Conservation (phyloP, 2,329 filamentous ascomycete species). For the Exophiala phaeomuriformis region DNA sequence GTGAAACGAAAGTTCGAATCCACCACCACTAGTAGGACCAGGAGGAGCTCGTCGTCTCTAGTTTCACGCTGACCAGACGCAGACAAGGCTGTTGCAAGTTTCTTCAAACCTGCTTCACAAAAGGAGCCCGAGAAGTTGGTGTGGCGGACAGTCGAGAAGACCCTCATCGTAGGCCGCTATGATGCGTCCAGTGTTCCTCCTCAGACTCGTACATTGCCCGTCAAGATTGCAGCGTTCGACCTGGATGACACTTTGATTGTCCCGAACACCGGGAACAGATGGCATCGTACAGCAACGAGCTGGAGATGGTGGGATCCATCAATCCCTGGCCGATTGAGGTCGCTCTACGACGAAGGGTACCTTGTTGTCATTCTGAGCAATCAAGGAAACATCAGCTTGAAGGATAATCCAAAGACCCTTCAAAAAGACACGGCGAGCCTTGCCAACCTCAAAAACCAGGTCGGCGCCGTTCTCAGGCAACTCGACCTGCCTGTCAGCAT, state of each 20-base stretch:
- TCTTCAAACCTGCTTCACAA: constrained; percentile 81
- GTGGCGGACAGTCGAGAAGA: constrained; percentile 62
- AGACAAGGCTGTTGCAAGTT: constrained; percentile 60
- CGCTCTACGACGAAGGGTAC: constrained; percentile 67
- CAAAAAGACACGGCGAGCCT: constrained; percentile 62
- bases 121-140: constrained; percentile 68
- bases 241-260: constrained; percentile 77
- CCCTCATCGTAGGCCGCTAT: constrained; percentile 71
- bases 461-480: constrained; percentile 58
- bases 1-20: constrained; percentile 49
- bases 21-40: constrained; percentile 45
- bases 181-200: constrained; percentile 11
- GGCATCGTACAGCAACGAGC: constrained; percentile 62
- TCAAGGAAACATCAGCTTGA: constrained; percentile 73
- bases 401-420: constrained; percentile 62
- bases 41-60: not conserved
- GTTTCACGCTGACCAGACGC: constrained; percentile 4
- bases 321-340: constrained; percentile 60
- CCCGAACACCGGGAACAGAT: constrained; percentile 72
- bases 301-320: constrained; percentile 89
- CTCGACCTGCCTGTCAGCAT: constrained; percentile 70
- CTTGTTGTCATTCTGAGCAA: constrained; percentile 77
- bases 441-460: constrained; percentile 75
- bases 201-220: constrained; percentile 11
- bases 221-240: constrained; percentile 42